These are phyloP conservation scores for Gaultheria prostrata DNA, from an alignment of 148 eudicot species.

Conservation along the genomic window DNA sequence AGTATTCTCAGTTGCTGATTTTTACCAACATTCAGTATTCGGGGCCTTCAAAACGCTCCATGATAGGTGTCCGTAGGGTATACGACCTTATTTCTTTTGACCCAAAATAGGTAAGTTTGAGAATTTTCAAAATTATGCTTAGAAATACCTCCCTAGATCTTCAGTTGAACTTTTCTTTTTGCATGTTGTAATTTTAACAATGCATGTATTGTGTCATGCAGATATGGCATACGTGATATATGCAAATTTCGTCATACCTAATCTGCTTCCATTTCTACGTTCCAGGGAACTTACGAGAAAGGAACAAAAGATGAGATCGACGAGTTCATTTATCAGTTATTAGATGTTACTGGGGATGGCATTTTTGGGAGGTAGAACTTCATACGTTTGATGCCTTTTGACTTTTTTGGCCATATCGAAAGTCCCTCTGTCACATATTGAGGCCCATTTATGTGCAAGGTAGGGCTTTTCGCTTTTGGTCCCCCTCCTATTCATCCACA, in stretches of 20 bases:
- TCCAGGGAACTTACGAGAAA: constrained; percentile 86
- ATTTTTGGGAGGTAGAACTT: constrained; percentile 54
- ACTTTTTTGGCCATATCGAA: not conserved
- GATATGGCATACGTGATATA: not conserved
- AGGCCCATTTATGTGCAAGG: not conserved
- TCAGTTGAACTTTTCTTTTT: not conserved
- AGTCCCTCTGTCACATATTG: not conserved
- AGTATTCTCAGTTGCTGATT: not conserved
- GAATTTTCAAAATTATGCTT: not conserved
- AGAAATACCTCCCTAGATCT: not conserved
- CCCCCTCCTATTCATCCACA: not conserved
- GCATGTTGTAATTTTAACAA: not conserved
- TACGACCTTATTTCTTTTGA: not conserved
- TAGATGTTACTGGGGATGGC: constrained; percentile 73
- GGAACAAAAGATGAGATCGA: constrained; percentile 85
- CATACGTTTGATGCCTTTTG: not conserved
- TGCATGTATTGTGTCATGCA: not conserved
- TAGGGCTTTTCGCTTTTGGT: not conserved
- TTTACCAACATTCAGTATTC: not conserved
- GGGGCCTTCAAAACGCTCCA: not conserved
- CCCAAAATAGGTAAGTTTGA: not conserved
- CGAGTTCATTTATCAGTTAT: constrained; percentile 63
- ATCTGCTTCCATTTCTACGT: constrained; percentile 14
- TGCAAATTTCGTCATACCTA: not conserved
- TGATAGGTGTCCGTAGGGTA: not conserved